A percentile compares a stretch with the other conserved stretches of the same genome.
Conservation (phyloP, 805 yeast genomes). For the Cephaloascus fragrans region DNA sequence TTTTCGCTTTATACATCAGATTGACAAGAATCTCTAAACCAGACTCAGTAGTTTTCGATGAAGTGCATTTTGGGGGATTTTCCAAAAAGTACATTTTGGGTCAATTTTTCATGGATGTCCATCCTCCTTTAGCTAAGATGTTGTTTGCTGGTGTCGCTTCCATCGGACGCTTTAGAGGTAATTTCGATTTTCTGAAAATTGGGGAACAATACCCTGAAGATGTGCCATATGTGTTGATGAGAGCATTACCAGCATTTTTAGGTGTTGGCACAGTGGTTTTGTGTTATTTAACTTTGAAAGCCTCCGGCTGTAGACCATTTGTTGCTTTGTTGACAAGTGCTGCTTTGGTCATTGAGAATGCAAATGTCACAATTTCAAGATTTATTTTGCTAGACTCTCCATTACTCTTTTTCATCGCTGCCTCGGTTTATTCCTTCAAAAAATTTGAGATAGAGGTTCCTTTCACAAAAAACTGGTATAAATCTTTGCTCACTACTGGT, state of each 20-base stretch:
- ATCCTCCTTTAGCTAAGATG: conserved; percentile 76
- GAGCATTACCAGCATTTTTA: conserved; percentile 56
- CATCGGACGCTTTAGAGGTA: conserved; percentile 64
- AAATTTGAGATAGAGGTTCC: conserved; percentile 59
- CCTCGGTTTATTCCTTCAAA: conserved; percentile 54
- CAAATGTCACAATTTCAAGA: conserved; percentile 63
- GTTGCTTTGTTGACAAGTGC: conserved; percentile 50
- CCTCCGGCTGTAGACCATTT: conserved; percentile 60
- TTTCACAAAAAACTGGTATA: conserved; percentile 47
- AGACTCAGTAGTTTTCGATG: conserved; percentile 81
- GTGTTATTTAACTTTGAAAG: conserved; percentile 57
- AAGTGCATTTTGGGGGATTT: conserved; percentile 95
- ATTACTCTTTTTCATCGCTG: conserved; percentile 66
- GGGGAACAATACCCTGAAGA: conserved; percentile 52
- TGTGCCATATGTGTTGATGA: conserved; percentile 60
- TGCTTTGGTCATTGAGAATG: conserved; percentile 54
- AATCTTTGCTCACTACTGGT: conserved; percentile 53
- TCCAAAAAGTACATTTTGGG: conserved; percentile 72
- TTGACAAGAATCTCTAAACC: conserved; percentile 56
- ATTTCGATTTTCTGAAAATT: conserved; percentile 55
- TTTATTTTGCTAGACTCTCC: conserved; percentile 73
- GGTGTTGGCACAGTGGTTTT: conserved; percentile 63
- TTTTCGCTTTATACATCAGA: conserved; percentile 50
- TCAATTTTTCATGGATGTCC: conserved; percentile 60
- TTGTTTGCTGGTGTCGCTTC: conserved; percentile 62